A percentile compares a stretch with the other conserved stretches of the same genome.
Evolutionary conservation across 2,329 filamentous ascomycete species (phyloP).

Genomic region (Lizonia empirigonia): DNA sequence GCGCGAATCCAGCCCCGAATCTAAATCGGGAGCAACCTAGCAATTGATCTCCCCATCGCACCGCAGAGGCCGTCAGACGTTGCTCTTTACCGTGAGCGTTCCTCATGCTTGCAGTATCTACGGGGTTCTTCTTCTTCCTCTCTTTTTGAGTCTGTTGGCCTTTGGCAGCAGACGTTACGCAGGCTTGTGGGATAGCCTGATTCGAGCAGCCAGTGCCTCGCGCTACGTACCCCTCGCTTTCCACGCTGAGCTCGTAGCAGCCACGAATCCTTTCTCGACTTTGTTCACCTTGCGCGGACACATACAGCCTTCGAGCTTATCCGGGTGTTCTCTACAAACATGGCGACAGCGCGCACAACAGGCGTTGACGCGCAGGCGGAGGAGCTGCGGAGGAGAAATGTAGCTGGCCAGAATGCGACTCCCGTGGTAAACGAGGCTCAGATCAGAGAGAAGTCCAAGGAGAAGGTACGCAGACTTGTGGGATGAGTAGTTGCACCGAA

Average conservation of each 20-base stretch:
- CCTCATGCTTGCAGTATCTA: constrained; percentile 18
- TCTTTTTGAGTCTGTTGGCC: constrained; percentile 17
- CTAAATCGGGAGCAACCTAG: constrained; percentile 38
- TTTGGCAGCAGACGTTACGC: constrained; percentile 6
- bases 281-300: constrained; percentile 7
- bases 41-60: constrained; percentile 23
- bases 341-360: constrained; percentile 42
- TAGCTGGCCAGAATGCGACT: constrained; percentile 38
- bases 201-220: constrained; percentile 1
- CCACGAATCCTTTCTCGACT: constrained; percentile 21
- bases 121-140: constrained; percentile 19
- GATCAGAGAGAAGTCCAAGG: constrained; percentile 54
- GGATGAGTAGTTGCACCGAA: background rate
- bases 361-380: constrained; percentile 51
- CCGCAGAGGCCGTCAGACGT: constrained; percentile 29
- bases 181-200: constrained; percentile 13
- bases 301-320: background rate
- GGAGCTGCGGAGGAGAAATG: constrained; percentile 55
- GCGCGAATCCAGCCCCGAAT: constrained; percentile 26
- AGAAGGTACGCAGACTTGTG: constrained; percentile 48
- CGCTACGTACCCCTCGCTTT: constrained; percentile 21
- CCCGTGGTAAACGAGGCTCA: constrained; percentile 41
- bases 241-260: constrained; percentile 13
- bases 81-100: constrained; percentile 21
- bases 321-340: constrained; percentile 20